Evolutionary conservation across 768 basidiomycete species (phyloP), one percentile per base, ranked within the genome.

Genomic region (Rhizopogon vulgaris): DNA sequence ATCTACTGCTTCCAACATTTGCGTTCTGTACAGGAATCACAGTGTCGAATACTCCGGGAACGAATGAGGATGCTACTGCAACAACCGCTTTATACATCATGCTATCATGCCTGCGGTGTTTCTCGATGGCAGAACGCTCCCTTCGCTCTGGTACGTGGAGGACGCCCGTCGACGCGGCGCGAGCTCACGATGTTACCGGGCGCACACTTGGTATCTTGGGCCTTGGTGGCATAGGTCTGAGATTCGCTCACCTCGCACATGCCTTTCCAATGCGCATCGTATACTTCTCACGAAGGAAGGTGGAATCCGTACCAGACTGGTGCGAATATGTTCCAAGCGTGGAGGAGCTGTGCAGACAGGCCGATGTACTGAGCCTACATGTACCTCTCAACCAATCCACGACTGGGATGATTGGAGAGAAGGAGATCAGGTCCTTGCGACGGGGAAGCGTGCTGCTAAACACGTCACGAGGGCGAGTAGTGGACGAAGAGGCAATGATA

Each of bases 221-320:
- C 2, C 73, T 87, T 6, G 85, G 85, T 32, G 84, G 86, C 2
- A 87, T 88, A 56, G 85, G 87, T 1, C 59, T 76, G 53, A 80
- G 82, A 18, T 67, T 86, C 17, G 84, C 83, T 1, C 76, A 84
- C 58, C 76, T 89, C 50, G 82, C 77, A 1, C 81, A 80, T 51
- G 82, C 82, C 1, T 88, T 94, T 73, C 87, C 85, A 15, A 93
- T 95, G 91, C 84, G 85, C 50, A 71, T 92, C 52, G 75, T 92
- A 50, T 94, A 93, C 69, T 80, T 87, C 68, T 82, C 80, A 34
- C 73, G 85, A 45, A 73, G 76, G 56, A 78, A 76, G 49, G 77
- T 73, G 30, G 63, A 71, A 11, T 66, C 78, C 47, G 80, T 79
- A 2, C 85, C 87, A 0, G 73, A 71, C 28, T 90, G 84, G 73